Evolutionary conservation across 345 rosid species (phyloP).

Genomic region (Arabis alpina): DNA sequence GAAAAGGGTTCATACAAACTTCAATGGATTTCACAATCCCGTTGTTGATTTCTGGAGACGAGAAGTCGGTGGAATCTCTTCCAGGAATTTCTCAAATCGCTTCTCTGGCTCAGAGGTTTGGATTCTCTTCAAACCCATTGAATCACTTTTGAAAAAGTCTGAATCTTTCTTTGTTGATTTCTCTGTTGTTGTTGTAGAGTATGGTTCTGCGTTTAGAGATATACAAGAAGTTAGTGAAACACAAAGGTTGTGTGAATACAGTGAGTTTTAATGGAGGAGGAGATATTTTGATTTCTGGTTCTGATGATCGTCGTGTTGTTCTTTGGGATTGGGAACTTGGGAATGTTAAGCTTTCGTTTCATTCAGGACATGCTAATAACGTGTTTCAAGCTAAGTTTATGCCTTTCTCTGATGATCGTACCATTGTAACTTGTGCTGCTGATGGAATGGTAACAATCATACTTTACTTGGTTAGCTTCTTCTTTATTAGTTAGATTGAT

Average conservation of each 20-base stretch:
- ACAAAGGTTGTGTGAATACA: conserved; percentile 84
- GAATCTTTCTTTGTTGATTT: not conserved
- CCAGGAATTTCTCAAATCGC: conserved; percentile 71
- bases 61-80: conserved; percentile 74
- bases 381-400: conserved; percentile 86
- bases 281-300: conserved; percentile 72
- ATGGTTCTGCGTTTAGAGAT: conserved; percentile 69
- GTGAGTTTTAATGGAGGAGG: conserved; percentile 69
- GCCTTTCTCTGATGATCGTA: conserved; percentile 80
- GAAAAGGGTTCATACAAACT: conserved; percentile 42
- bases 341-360: conserved; percentile 60
- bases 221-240: conserved; percentile 63
- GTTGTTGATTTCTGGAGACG: conserved; percentile 74
- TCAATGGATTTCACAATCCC: conserved; percentile 48
- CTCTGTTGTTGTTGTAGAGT: conserved; percentile 50
- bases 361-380: conserved; percentile 70
- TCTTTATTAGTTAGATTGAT: not conserved
- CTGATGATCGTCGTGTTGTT: conserved; percentile 73
- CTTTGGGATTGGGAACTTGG: conserved; percentile 92
- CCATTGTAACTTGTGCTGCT: conserved; percentile 88
- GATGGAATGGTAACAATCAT: conserved; percentile 68
- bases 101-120: conserved; percentile 76
- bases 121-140: not conserved
- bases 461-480: conserved; percentile 13
- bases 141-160: not conserved